phyloP scores from a whole-genome alignment of 2,329 filamentous ascomycete genomes.

The Phoma sp. region DNA sequence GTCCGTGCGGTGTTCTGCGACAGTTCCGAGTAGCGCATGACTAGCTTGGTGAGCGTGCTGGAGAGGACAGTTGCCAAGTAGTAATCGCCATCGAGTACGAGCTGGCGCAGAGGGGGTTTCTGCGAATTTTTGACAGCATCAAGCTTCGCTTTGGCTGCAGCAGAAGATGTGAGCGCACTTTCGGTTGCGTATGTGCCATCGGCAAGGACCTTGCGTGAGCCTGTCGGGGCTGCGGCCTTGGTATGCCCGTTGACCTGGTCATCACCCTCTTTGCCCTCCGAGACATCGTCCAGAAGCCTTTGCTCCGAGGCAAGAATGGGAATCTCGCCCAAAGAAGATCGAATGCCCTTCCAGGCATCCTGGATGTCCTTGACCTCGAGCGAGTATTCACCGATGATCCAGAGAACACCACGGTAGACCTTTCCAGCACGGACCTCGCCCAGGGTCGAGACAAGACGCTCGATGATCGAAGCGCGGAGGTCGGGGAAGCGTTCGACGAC shows the following conservation, averaged over 20 bases:
- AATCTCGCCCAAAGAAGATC: constrained; percentile 92
- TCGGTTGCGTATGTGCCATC: constrained; percentile 98
- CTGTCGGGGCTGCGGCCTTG: constrained; percentile 74
- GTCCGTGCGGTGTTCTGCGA: constrained; percentile 84
- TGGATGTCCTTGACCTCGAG: constrained; percentile 91
- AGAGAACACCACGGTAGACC: constrained; percentile 93
- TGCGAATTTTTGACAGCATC: constrained; percentile 97
- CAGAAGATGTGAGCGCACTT: constrained; percentile 91
- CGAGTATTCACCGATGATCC: constrained; percentile 98
- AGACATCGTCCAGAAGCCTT: constrained; percentile 81
- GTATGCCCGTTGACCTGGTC: constrained; percentile 81
- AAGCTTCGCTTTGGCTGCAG: constrained; percentile 84
- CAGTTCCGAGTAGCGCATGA: constrained; percentile 96
- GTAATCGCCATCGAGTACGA: constrained; percentile 94
- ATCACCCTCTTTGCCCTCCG: constrained; percentile 63
- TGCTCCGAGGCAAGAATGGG: constrained; percentile 96
- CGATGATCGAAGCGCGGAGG: constrained; percentile 83
- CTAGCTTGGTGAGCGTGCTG: constrained; percentile 92
- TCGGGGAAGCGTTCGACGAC: constrained; percentile 98
- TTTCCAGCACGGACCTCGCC: constrained; percentile 95
- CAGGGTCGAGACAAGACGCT: constrained; percentile 85
- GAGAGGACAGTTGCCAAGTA: constrained; percentile 95
- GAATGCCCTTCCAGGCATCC: constrained; percentile 95
- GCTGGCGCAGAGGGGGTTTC: constrained; percentile 91
- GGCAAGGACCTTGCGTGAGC: constrained; percentile 88